Base-by-base conservation (phyloP, 1,284 basidiomycete genomes). In the Pyrrhoderma lamaoense region DNA sequence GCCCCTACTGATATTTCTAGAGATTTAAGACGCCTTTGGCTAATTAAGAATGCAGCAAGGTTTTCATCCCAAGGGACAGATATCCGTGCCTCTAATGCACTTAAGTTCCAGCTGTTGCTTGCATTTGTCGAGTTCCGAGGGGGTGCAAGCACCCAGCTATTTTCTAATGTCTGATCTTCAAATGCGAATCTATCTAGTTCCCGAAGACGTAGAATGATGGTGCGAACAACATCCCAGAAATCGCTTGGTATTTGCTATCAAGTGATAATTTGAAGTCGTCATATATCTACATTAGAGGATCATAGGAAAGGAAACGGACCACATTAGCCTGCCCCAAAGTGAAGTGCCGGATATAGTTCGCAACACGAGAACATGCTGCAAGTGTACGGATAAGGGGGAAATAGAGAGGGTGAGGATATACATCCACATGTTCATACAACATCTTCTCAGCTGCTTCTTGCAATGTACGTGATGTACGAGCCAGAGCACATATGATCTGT, bases 371-470 rank as follows among this genome's bases (percentile, higher is more conserved):
- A 35, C 45, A 38, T 22, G n/a, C n/a, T 1, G 44, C 45, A 3
- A 55, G 49, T 1, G 49, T 48, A 8, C 43, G 36, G 9, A 54
- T 25, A 8, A 56, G 34, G 3, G 21, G 14, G 42, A 44, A 45
- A 16, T 40, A 18, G 19, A 11, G 22, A 2, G 54, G 45, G 36
- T 46, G 35, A 18, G 54, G 54, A 19, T 39, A 40, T 3, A 52
- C 16, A 31, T 56, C 50, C 2, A 52, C 21, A 35, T n/a, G 13
- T 8, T 49, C 45, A 37, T 56, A 56, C 11, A 56, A 46, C 3
- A 35, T 27, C 37, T 42, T 52, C 45, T 56, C 54, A 14, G 54
- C 54, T 3, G 44, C 50, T 13, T 23, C 37, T 49, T 56, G 54
- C 4, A 56, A 36, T 8, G 54, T 45, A 13, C 51, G 54, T 9